Evolutionary conservation across 768 basidiomycete species (phyloP).

Genomic region (Termitomyces sp.): DNA sequence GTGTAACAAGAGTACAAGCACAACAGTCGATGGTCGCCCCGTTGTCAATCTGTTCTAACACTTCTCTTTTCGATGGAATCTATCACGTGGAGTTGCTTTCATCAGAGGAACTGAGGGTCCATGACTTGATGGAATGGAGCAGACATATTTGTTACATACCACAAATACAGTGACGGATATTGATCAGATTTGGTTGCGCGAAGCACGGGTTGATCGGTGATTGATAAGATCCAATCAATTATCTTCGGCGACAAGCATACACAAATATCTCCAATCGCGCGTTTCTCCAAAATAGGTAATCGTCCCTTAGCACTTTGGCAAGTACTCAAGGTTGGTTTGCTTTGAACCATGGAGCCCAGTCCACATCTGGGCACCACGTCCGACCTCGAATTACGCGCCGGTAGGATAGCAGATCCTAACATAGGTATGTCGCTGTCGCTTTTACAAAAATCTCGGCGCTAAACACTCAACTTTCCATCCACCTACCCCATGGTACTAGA

Average conservation of each 20-base stretch:
- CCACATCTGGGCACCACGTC: slow-evolving; percentile 35
- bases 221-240: background rate
- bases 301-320: background rate
- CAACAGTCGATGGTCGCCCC: background rate
- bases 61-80: background rate
- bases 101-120: too few relatives aligned
- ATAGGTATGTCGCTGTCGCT: slow-evolving; percentile 43
- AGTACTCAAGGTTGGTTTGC: slow-evolving; percentile 28
- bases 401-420: slow-evolving; percentile 71
- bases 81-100: background rate
- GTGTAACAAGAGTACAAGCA: background rate
- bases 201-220: background rate
- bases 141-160: too few relatives aligned
- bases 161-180: too few relatives aligned
- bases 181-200: too few relatives aligned
- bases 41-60: too few relatives aligned
- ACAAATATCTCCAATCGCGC: background rate
- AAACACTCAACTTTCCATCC: background rate
- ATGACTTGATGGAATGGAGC: too few relatives aligned
- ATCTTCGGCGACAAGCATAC: background rate
- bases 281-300: slow-evolving; percentile 21
- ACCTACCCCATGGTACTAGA: slow-evolving; percentile 38
- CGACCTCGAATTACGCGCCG: slow-evolving; percentile 70
- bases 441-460: background rate
- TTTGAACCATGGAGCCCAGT: slow-evolving; percentile 31